A percentile compares a stretch with the other conserved stretches of the same genome.
These are phyloP conservation scores for Calendula officinalis DNA, from an alignment of 129 eudicot species.

Conservation along the genomic window DNA sequence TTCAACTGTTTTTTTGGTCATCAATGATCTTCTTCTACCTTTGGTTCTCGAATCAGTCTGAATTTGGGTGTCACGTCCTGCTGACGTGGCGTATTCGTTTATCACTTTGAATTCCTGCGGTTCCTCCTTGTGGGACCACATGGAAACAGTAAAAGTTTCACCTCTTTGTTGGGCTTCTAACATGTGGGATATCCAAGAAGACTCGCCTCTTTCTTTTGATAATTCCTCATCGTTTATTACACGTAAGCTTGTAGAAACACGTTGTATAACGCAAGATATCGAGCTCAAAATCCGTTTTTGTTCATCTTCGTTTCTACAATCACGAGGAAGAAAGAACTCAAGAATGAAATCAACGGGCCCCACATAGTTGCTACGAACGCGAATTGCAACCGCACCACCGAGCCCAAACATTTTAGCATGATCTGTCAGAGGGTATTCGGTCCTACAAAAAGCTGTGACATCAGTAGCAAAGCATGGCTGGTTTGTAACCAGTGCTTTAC, in stretches of 20 bases:
- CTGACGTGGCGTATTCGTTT: slow-evolving; percentile 31
- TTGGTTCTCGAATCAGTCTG: slow-evolving; percentile 29
- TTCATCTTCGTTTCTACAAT: slow-evolving; percentile 37
- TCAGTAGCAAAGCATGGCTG: slow-evolving; percentile 56
- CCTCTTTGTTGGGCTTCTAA: slow-evolving; percentile 58
- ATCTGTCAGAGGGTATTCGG: slow-evolving; percentile 51
- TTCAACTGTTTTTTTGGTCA: slow-evolving; percentile 36
- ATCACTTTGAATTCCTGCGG: slow-evolving; percentile 55
- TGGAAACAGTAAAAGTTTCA: slow-evolving; percentile 45
- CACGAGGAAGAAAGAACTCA: slow-evolving; percentile 52
- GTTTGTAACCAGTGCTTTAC: slow-evolving; percentile 53
- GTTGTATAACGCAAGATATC: slow-evolving; percentile 36
- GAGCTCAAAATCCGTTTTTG: slow-evolving; percentile 43
- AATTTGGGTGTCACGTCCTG: slow-evolving; percentile 25
- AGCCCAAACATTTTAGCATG: slow-evolving; percentile 49
- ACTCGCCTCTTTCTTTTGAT: slow-evolving; percentile 16
- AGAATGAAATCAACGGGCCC: slow-evolving; percentile 39
- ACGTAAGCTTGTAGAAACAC: slow-evolving; percentile 38
- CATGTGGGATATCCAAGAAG: slow-evolving; percentile 53
- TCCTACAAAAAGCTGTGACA: slow-evolving; percentile 39
- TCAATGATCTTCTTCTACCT: slow-evolving; percentile 30
- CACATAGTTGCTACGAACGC: slow-evolving; percentile 41
- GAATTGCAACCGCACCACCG: slow-evolving; percentile 56
- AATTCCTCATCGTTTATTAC: slow-evolving; percentile 40
- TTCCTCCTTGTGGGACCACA: slow-evolving; percentile 55